phyloP scores from a whole-genome alignment of 495 filamentous ascomycete genomes.

The Aspergillus cristatus region DNA sequence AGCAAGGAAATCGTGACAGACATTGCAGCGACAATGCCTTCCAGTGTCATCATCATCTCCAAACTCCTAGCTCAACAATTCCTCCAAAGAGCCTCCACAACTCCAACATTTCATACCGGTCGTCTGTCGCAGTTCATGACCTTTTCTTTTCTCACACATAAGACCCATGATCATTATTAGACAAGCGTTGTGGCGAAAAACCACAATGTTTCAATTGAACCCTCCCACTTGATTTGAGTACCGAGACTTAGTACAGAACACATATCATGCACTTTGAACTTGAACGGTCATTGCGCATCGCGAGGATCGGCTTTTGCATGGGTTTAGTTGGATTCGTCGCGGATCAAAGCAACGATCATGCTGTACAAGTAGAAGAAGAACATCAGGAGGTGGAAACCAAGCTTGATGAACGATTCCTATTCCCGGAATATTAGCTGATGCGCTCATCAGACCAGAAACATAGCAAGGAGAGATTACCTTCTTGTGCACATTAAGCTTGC shows the following conservation, averaged over 20 bases:
- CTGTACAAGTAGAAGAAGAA: constrained; percentile 99
- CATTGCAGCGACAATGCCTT: constrained; percentile 1
- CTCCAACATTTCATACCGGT: background rate
- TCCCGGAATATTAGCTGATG: too few relatives aligned
- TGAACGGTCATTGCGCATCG: constrained; percentile 29
- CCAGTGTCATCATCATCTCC: background rate
- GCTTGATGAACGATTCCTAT: constrained; percentile 98
- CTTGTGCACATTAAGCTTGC: constrained; percentile 98
- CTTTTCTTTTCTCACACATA: too few relatives aligned
- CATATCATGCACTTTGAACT: constrained; percentile 3
- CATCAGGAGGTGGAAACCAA: constrained; percentile 97
- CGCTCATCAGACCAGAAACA: too few relatives aligned
- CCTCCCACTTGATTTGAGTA: background rate
- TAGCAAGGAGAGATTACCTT: constrained; percentile 50
- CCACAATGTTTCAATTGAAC: background rate
- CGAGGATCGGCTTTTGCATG: constrained; percentile 31
- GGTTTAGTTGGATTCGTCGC: constrained; percentile 79
- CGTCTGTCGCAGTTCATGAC: background rate
- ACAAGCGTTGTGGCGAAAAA: background rate
- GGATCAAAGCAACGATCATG: constrained; percentile 98
- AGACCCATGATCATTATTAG: too few relatives aligned
- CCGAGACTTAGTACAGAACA: constrained; percentile 1
- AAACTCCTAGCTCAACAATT: constrained; percentile 1
- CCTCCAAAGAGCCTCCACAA: background rate
- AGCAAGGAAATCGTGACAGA: too few relatives aligned